These are phyloP conservation scores for Eimeria zaria DNA, from an alignment of 169 alveolate species.

Conservation along the genomic window DNA sequence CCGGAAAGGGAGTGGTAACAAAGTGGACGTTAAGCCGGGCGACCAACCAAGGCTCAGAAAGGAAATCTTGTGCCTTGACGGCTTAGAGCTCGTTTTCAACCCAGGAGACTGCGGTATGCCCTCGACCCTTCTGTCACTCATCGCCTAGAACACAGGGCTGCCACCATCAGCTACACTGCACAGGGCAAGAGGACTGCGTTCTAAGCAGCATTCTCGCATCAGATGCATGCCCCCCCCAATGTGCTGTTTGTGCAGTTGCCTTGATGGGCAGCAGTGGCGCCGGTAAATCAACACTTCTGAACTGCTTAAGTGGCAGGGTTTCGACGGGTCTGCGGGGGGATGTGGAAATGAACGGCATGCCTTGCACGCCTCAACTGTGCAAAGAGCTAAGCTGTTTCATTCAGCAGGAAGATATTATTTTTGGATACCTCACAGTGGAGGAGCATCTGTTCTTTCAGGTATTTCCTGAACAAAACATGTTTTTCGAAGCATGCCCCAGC, in stretches of 20 bases:
- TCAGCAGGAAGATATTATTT: slow-evolving; percentile 93
- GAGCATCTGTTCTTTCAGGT: slow-evolving; percentile 87
- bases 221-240: not conserved
- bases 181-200: not conserved
- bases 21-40: not conserved
- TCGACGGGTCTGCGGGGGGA: slow-evolving; percentile 81
- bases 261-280: slow-evolving; percentile 95
- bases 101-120: slow-evolving; percentile 83
- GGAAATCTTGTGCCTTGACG: slow-evolving; percentile 67
- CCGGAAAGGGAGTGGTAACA: not conserved
- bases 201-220: not conserved
- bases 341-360: slow-evolving; percentile 84
- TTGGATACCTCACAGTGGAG: slow-evolving; percentile 91
- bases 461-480: not conserved
- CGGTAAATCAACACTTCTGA: slow-evolving; percentile 92
- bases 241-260: slow-evolving; percentile 86
- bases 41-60: not conserved
- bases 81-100: slow-evolving; percentile 28
- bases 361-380: slow-evolving; percentile 80
- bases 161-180: not conserved
- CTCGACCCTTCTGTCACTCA: not conserved
- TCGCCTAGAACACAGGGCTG: not conserved
- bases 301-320: slow-evolving; percentile 84
- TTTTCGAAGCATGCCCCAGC: not conserved
- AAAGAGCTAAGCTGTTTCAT: slow-evolving; percentile 91